phyloP scores from a whole-genome alignment of 306 rosid species.

The Dalbergia oliveri region DNA sequence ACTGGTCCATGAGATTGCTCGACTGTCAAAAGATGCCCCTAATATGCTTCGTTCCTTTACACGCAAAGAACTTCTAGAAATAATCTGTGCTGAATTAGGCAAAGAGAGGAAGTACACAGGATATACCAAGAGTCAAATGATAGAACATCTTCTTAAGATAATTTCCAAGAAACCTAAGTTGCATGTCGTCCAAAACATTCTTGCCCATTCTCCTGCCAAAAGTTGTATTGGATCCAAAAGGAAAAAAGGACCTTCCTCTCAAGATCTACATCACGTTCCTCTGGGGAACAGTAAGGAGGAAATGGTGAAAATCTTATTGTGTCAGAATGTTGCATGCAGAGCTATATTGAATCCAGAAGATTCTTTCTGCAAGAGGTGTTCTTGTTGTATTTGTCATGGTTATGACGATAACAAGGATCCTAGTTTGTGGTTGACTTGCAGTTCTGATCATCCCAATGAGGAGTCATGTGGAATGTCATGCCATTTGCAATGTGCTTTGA shows the following conservation, averaged over 20 bases:
- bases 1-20: conserved; percentile 74
- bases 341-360: conserved; percentile 69
- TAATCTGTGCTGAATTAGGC: conserved; percentile 89
- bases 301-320: conserved; percentile 52
- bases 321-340: conserved; percentile 84
- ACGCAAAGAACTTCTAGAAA: conserved; percentile 83
- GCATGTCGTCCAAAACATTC: conserved; percentile 40
- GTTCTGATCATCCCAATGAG: conserved; percentile 59
- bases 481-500: conserved; percentile 94
- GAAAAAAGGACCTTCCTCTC: conserved; percentile 55
- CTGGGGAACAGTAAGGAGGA: conserved; percentile 57
- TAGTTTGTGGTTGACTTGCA: conserved; percentile 90
- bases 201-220: conserved; percentile 49
- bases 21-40: conserved; percentile 70
- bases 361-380: conserved; percentile 92
- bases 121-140: conserved; percentile 79
- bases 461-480: conserved; percentile 88
- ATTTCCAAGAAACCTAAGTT: conserved; percentile 66
- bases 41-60: conserved; percentile 74
- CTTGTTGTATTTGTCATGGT: conserved; percentile 83
- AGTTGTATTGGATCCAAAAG: conserved; percentile 66
- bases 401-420: conserved; percentile 98
- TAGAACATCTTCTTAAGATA: conserved; percentile 73
- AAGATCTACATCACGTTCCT: conserved; percentile 51
- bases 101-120: conserved; percentile 93